Conservation (phyloP, 352 stramenopile species). For the Blastocystis sp. region DNA sequence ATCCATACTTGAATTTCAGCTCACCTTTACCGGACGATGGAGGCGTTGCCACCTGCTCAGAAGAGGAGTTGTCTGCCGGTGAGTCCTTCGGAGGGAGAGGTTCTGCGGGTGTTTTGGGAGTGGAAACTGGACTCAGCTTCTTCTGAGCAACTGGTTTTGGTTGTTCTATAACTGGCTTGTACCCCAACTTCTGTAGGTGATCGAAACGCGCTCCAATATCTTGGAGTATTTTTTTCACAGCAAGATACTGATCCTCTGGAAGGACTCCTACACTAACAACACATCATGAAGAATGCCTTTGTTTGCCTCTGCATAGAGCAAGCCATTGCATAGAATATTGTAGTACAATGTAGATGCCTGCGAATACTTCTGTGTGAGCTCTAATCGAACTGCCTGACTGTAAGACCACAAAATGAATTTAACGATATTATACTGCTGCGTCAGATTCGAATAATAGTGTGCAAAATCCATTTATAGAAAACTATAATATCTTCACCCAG, state of each 20-base stretch:
- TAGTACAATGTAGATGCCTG: not conserved
- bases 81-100: not conserved
- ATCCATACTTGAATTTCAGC: not conserved
- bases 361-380: not conserved
- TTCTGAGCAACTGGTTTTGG: not conserved
- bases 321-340: not conserved
- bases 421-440: conserved; percentile 3
- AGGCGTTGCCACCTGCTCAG: not conserved
- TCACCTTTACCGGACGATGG: not conserved
- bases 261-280: not conserved
- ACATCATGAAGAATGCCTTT: not conserved
- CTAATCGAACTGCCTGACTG: not conserved
- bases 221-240: not conserved
- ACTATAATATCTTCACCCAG: too few relatives aligned
- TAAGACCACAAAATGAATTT: not conserved
- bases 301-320: conserved; percentile 13
- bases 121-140: not conserved
- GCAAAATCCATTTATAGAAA: not conserved
- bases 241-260: not conserved
- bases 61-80: not conserved
- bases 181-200: not conserved
- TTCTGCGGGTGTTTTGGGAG: not conserved
- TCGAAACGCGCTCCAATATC: not conserved
- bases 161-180: conserved; percentile 7
- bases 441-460: not conserved